Base-by-base conservation (phyloP, 2,329 filamentous ascomycete genomes). In the Ophiostoma montium region DNA sequence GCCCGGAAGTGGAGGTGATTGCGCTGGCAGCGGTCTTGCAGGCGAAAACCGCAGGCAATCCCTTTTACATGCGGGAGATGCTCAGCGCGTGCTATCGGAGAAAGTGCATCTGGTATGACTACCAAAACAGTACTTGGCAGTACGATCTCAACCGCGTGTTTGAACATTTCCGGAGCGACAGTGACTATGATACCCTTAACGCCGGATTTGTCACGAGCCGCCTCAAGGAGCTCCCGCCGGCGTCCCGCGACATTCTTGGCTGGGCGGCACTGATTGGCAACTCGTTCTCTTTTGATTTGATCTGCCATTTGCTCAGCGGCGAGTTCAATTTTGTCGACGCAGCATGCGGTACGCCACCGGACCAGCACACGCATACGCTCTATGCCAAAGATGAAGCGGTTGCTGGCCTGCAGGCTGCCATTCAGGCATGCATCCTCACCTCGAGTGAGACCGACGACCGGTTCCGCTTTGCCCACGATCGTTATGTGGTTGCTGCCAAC, bases 61-160 rank as follows among this genome's bases (percentile, higher is more conserved):
- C 88, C 0, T 95, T 95, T 59, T 94, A 92, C 59, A 84, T 95
- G 62, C 76, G 86, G 49, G 86, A 95, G 65, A 94, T 95, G 75
- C 74, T 95, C 5, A 86, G 86, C 59, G 82, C 84, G 3, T 94
- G 86, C 61, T 82, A 94, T 62, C 79, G 86, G 36, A 92, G 86
- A 60, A 82, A 82, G 56, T 94, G 86, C 62, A 84, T 95, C 46
- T 94, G 82, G 76, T 95, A 94, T 63, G 87, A 88, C 53, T 95
- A 92, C 72, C 80, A 80, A 57, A 78, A 83, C 55, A 85, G 80
- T 43, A 74, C 76, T 42, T 96, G 90, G 90, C 74, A 83, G 41
- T 95, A 82, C 61, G 84, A 94, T 59, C 67, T 95, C 11, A 88
- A 95, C 63, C 79, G 76, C 55, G 78, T 95, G 1, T 95, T 95